These are phyloP conservation scores for Cerrena zonata DNA, from an alignment of 1,284 basidiomycete species.

Conservation along the genomic window DNA sequence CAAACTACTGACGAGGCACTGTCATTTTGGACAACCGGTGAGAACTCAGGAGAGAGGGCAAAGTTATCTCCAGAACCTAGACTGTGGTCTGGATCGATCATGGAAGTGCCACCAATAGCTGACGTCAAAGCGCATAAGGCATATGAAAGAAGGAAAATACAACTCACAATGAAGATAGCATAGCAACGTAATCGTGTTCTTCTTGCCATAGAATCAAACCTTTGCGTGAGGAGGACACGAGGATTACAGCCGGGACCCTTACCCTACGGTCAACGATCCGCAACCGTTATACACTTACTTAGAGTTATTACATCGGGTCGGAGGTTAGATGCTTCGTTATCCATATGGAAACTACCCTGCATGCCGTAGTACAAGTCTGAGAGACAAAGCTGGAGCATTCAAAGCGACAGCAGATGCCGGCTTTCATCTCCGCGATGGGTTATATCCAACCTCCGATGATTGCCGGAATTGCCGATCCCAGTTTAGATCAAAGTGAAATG, in stretches of 20 bases:
- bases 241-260: background rate
- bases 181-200: background rate
- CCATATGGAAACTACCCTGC: too few species aligned
- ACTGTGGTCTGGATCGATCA: background rate
- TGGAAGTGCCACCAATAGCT: background rate
- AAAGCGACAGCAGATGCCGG: too few species aligned
- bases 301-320: too few species aligned
- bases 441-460: background rate
- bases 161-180: background rate
- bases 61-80: background rate
- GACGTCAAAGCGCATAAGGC: slow-evolving; percentile 1
- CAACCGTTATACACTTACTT: too few species aligned
- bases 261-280: too few species aligned
- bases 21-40: too few species aligned
- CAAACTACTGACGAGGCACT: too few species aligned
- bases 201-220: background rate
- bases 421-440: background rate
- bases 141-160: background rate
- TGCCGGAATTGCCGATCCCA: background rate
- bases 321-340: too few species aligned
- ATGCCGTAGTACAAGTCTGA: too few species aligned
- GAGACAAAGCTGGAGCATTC: too few species aligned
- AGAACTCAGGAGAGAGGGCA: background rate
- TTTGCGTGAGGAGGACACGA: background rate
- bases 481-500: background rate